Conservation (phyloP, 139 green algal species). For the Chlorella sp. region DNA sequence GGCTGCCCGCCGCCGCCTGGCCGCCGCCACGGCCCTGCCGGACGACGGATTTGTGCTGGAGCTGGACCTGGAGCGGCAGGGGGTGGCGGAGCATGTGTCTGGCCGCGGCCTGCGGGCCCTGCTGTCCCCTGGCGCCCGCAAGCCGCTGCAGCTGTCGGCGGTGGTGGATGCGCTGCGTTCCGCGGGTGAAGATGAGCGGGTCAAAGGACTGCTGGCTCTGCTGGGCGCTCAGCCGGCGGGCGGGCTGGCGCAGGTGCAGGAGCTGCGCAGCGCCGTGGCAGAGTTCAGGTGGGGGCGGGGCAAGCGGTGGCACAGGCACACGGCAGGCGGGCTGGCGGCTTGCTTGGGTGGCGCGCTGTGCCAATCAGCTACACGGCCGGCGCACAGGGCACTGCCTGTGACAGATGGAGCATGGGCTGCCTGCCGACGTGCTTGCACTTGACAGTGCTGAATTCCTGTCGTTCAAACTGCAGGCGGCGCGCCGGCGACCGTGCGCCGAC, state of each 20-base stretch:
- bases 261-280: slow-evolving; percentile 77
- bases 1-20: no score
- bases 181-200: slow-evolving; percentile 84
- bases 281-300: slow-evolving; percentile 64
- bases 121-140: background rate
- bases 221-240: slow-evolving; percentile 66
- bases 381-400: no score
- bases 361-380: no score
- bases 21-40: background rate
- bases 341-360: no score
- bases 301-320: no score
- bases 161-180: slow-evolving; percentile 66
- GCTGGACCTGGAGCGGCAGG: slow-evolving; percentile 24
- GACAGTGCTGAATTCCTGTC: background rate
- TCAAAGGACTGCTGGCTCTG: slow-evolving; percentile 81
- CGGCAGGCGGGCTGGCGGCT: no score
- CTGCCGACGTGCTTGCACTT: slow-evolving; percentile 41
- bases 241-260: slow-evolving; percentile 56
- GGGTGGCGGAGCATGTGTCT: background rate
- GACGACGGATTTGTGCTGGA: slow-evolving; percentile 22
- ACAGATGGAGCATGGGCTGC: background rate
- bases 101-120: background rate
- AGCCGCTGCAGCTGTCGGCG: slow-evolving; percentile 9
- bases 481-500: background rate
- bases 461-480: background rate